Conservation (phyloP, 1,284 basidiomycete genomes). For the Naganishia sp. region DNA sequence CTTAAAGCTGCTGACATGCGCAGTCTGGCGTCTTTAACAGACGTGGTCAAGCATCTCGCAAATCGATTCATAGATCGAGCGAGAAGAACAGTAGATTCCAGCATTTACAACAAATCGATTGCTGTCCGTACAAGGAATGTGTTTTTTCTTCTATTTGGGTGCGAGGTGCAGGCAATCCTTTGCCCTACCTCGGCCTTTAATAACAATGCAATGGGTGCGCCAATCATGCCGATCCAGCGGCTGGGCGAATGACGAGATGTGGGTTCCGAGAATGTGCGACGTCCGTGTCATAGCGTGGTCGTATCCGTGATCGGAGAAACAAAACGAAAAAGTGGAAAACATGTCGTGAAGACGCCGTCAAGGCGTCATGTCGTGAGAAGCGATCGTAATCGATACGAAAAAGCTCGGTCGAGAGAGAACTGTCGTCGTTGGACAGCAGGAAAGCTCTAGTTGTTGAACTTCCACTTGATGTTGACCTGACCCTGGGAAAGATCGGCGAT, state of each 20-base stretch:
- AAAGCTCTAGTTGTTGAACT: constrained; percentile 51
- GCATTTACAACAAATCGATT: constrained; percentile 19
- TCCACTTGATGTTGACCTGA: constrained; percentile 62
- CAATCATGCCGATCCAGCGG: too few species aligned
- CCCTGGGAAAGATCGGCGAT: constrained; percentile 64
- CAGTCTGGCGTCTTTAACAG: too few species aligned
- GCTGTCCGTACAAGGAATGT: constrained; percentile 12
- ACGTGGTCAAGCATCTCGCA: not conserved
- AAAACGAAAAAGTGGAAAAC: not conserved
- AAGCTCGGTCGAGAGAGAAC: not conserved
- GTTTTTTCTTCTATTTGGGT: not conserved
- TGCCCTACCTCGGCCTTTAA: not conserved
- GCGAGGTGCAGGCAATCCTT: not conserved
- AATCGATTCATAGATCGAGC: too few species aligned
- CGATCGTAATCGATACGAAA: not conserved
- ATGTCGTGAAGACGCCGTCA: constrained; percentile 12
- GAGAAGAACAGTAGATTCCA: not conserved
- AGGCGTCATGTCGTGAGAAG: constrained; percentile 10
- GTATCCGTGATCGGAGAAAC: not conserved
- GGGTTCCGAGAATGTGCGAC: not conserved
- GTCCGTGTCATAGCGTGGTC: constrained; percentile 5
- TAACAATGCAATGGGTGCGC: not conserved
- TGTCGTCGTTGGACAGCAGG: not conserved
- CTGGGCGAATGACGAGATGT: not conserved
- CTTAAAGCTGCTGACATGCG: too few species aligned